These are phyloP conservation scores for Cerioporus squamosus DNA, from an alignment of 1,284 basidiomycete genomes.

Conservation along the genomic window DNA sequence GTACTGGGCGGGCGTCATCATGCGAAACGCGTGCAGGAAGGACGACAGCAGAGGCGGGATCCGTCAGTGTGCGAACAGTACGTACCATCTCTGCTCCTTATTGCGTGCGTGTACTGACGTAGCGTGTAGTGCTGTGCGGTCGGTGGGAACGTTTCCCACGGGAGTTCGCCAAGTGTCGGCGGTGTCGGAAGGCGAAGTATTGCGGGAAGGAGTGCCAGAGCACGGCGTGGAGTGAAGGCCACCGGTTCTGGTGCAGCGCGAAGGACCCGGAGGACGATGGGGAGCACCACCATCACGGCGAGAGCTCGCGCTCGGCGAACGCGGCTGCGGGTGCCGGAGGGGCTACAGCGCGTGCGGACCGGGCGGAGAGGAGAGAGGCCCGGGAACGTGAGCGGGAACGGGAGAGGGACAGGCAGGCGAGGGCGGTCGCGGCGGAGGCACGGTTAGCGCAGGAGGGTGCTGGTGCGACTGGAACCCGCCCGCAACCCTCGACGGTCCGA, in stretches of 20 bases:
- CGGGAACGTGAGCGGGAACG: constrained; percentile 33
- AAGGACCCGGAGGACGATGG: constrained; percentile 72
- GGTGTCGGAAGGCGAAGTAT: constrained; percentile 98
- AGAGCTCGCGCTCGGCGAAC: constrained; percentile 8
- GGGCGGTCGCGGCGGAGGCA: constrained; percentile 21
- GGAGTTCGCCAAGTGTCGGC: constrained; percentile 96
- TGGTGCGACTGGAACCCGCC: not conserved
- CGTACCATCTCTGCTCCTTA: constrained; percentile 36
- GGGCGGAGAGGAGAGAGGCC: constrained; percentile 31
- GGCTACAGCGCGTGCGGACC: constrained; percentile 6
- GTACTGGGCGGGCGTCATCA: constrained; percentile 99
- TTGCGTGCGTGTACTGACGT: constrained; percentile 7
- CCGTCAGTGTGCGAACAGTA: constrained; percentile 96
- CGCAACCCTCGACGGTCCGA: not conserved
- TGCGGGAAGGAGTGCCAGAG: constrained; percentile 98
- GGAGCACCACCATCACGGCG: constrained; percentile 34
- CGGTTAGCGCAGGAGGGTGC: constrained; percentile 9
- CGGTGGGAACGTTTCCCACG: constrained; percentile 93
- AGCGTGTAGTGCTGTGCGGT: constrained; percentile 84
- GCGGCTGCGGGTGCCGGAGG: not conserved
- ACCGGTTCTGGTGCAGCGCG: constrained; percentile 87
- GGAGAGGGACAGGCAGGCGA: constrained; percentile 26
- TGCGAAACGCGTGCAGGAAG: constrained; percentile 98
- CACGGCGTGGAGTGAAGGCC: constrained; percentile 96
- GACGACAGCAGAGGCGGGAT: constrained; percentile 94